Conservation (phyloP, 306 rosid genomes). For the Vicia villosa region DNA sequence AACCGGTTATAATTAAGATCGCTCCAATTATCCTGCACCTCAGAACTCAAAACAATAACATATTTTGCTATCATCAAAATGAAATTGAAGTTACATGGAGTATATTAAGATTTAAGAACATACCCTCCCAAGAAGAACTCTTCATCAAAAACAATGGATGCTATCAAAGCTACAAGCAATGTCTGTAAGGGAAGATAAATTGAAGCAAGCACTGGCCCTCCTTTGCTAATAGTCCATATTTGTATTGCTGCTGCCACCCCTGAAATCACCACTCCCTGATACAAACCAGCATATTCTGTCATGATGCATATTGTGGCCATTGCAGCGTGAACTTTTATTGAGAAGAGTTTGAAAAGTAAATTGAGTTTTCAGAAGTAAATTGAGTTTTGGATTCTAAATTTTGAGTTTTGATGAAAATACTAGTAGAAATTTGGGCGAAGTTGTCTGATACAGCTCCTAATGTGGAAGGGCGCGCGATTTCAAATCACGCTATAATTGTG, state of each 20-base stretch:
- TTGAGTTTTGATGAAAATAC: too few species aligned
- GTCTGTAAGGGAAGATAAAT: constrained; percentile 68
- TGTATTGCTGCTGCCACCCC: constrained; percentile 71
- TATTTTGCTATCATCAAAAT: neutral
- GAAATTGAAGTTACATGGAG: constrained; percentile 7
- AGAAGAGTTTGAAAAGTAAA: too few species aligned
- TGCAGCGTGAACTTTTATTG: too few species aligned
- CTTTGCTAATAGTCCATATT: constrained; percentile 67
- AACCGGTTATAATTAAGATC: constrained; percentile 48
- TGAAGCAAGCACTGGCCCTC: constrained; percentile 73
- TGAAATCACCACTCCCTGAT: constrained; percentile 75
- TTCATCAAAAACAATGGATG: constrained; percentile 60
- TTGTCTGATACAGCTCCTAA: too few species aligned
- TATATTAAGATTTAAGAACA: constrained; percentile 42
- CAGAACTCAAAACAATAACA: constrained; percentile 26
- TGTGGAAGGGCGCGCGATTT: too few species aligned
- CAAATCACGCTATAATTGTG: too few species aligned
- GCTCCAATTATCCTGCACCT: constrained; percentile 63
- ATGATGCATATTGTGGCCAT: too few species aligned
- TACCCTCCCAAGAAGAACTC: constrained; percentile 75
- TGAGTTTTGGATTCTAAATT: too few species aligned
- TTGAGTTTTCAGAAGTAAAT: too few species aligned
- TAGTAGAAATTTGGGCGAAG: too few species aligned
- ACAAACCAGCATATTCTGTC: constrained; percentile 36
- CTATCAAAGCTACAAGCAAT: constrained; percentile 54